Base-by-base conservation (phyloP, 345 rosid species). In the Triadica sebifera region DNA sequence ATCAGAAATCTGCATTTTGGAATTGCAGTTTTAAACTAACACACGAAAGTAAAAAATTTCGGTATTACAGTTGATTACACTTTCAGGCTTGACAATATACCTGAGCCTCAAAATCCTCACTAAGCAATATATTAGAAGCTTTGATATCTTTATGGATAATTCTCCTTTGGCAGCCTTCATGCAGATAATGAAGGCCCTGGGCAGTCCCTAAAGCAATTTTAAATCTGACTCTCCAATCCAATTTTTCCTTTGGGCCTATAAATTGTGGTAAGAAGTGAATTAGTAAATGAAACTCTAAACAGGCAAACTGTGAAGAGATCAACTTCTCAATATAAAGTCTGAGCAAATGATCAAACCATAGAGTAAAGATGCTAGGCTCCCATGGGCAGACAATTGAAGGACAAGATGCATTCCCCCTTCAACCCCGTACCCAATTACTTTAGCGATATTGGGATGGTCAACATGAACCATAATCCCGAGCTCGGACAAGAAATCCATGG, bases 401-500 rank as follows among this genome's bases (percentile, higher is more conserved):
- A 92, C 92, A 78, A 92, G 92, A 81, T 90, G 89, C 98, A 94
- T 91, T 51, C 97, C 98, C 72, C 93, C 97, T 85, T 92, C 98
- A 63, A 94, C 93, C 43, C 98, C 91, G 65, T 91, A 89, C 0
- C 97, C 98, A 66, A 92, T 87, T 64, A 91, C 76, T 77, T 86
- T 91, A 71, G 98, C 98, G 65, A 92, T 91, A 73, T 90, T 89
- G n/a, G 98, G 97, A 83, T 89, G 97, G 73, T 91, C 91, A 69
- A 91, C 96, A 76, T 94, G 98, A 75, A 86, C 97, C 56, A 91
- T 91, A 38, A 94, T 91, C 67, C 98, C 98, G 37, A 91, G 89
- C 81, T 91, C 98, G 1, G 97, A 92, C 70, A 94, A 76, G 79
- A 83, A 94, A 81, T 92, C 98, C 65, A 85, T 72, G 0, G 94